Conservation (phyloP, 108 stramenopile genomes). For the Schizochytrium sp. region DNA sequence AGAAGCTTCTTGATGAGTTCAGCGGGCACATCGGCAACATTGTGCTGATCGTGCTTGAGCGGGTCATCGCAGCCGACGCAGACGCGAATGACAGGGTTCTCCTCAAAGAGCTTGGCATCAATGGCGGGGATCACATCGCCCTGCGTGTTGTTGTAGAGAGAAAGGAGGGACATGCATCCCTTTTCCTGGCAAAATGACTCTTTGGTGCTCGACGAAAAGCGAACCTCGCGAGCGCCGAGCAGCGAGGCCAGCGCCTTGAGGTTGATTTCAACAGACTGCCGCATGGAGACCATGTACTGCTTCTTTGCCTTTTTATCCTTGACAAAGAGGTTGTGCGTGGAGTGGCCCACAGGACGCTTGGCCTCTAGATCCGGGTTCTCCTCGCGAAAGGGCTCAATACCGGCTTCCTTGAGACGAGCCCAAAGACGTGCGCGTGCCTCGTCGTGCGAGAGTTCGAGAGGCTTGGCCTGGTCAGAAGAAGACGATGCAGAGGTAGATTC, state of each 20-base stretch:
- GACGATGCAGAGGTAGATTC: not conserved
- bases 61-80: conserved; percentile 8
- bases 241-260: not conserved
- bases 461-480: not conserved
- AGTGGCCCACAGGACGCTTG: conserved; percentile 3
- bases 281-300: not conserved
- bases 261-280: not conserved
- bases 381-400: not conserved
- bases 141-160: not conserved
- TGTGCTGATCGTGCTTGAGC: not conserved
- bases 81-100: not conserved
- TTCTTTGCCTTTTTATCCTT: conserved; percentile 16
- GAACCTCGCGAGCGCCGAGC: not conserved
- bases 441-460: not conserved
- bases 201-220: not conserved
- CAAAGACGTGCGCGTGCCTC: not conserved
- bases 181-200: conserved; percentile 10
- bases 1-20: not conserved
- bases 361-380: conserved; percentile 2
- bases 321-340: conserved; percentile 18
- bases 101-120: not conserved
- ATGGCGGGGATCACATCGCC: not conserved
- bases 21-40: not conserved
- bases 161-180: conserved; percentile 2
- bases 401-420: not conserved